A percentile compares a stretch with the other conserved stretches of the same genome.
Evolutionary conservation across 805 yeast genomes (phyloP).

Genomic region (Lipomyces japonicus): DNA sequence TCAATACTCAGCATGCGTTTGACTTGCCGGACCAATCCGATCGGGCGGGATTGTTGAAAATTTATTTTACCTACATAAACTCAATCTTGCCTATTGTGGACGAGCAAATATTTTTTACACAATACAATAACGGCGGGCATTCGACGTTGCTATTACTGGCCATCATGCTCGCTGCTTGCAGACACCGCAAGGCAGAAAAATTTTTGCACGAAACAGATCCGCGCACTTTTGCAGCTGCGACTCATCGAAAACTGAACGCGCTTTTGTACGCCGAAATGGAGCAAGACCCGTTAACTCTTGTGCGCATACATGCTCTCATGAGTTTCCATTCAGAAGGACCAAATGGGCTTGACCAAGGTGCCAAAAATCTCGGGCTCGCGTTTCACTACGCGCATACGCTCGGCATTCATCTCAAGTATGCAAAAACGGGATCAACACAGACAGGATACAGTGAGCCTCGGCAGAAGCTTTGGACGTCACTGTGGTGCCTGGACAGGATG

Average conservation of each 20-base stretch:
- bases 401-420: constrained; percentile 40
- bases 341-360: constrained; percentile 30
- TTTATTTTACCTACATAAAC: constrained; percentile 44
- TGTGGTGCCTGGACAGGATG: constrained; percentile 42
- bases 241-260: constrained; percentile 38
- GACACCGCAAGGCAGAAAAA: constrained; percentile 40
- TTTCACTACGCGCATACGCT: constrained; percentile 42
- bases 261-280: constrained; percentile 41
- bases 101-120: constrained; percentile 40
- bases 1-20: constrained; percentile 41
- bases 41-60: constrained; percentile 37
- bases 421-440: constrained; percentile 15
- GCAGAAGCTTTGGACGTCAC: constrained; percentile 39
- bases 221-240: constrained; percentile 35
- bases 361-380: constrained; percentile 37
- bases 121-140: constrained; percentile 37
- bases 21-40: constrained; percentile 36
- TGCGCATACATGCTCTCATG: constrained; percentile 39
- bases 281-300: constrained; percentile 39
- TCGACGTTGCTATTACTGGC: constrained; percentile 43
- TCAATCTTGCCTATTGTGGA: constrained; percentile 43
- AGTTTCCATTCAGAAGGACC: constrained; percentile 43
- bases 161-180: constrained; percentile 42
- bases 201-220: constrained; percentile 34
- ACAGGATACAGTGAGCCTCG: no score